Percentiles rank a stretch among this genome's conserved stretches.
These are phyloP conservation scores for Sphagnum contortum DNA, from an alignment of 225 moss, liverwort and hornwort species.

Conservation along the genomic window DNA sequence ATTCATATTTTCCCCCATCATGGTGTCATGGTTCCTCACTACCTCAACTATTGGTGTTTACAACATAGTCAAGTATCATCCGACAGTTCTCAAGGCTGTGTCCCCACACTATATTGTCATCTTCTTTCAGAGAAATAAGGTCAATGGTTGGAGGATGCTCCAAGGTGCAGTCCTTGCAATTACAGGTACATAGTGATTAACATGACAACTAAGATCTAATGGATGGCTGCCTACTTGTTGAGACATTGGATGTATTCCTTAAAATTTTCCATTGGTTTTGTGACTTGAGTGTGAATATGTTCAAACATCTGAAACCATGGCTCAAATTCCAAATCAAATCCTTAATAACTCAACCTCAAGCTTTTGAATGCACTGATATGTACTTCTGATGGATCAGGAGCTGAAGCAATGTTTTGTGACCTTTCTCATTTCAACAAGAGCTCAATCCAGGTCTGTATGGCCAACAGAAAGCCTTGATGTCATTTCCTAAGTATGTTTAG, in stretches of 20 bases:
- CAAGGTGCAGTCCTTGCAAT: conserved; percentile 73
- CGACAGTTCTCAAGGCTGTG: conserved; percentile 50
- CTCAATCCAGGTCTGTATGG: conserved; percentile 53
- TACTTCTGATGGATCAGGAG: conserved; percentile 23
- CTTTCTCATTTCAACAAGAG: conserved; percentile 73
- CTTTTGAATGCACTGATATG: background rate
- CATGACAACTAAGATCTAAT: too few relatives aligned
- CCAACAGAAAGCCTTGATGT: background rate
- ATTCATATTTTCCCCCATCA: conserved; percentile 67
- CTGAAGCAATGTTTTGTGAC: conserved; percentile 75
- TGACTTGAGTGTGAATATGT: too few relatives aligned
- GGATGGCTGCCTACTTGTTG: too few relatives aligned
- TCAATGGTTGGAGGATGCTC: conserved; percentile 65
- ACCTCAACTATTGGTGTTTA: conserved; percentile 52
- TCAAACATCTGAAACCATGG: too few relatives aligned
- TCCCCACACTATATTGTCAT: conserved; percentile 61
- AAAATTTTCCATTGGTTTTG: too few relatives aligned
- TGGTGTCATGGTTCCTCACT: conserved; percentile 52
- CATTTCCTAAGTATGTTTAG: background rate
- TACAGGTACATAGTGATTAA: conserved; percentile 27
- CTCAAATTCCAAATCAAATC: too few relatives aligned
- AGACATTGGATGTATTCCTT: too few relatives aligned
- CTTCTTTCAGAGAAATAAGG: conserved; percentile 46
- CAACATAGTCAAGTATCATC: conserved; percentile 45
- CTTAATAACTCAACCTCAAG: background rate